Evolutionary conservation across 2,329 filamentous ascomycete species (phyloP).

Genomic region (Penicillium concentricum): DNA sequence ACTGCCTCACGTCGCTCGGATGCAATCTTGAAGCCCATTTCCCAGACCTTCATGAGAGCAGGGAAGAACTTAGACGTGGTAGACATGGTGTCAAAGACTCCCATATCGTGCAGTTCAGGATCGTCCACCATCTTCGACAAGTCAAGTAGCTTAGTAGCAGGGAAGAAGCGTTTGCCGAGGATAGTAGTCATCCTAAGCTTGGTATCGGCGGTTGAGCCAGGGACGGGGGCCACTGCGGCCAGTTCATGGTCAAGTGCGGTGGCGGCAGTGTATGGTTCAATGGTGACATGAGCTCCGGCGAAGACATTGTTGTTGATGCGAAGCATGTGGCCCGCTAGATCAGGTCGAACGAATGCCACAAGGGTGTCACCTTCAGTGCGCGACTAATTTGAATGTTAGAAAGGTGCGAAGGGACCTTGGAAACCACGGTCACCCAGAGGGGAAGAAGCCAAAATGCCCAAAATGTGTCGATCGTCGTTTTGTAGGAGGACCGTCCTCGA

Average conservation of each 20-base stretch:
- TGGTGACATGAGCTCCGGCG: constrained; percentile 60
- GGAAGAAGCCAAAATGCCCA: constrained; percentile 32
- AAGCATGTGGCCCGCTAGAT: constrained; percentile 63
- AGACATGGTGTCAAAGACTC: constrained; percentile 70
- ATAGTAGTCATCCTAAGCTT: constrained; percentile 69
- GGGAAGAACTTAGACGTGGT: constrained; percentile 86
- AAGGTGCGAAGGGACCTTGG: constrained; percentile 53
- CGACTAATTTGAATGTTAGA: constrained; percentile 69
- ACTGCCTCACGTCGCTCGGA: constrained; percentile 76
- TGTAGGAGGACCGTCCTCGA: constrained; percentile 41
- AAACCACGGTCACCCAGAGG: constrained; percentile 39
- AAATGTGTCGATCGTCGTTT: constrained; percentile 43
- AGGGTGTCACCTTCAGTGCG: constrained; percentile 67
- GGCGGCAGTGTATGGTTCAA: constrained; percentile 49
- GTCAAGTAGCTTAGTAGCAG: constrained; percentile 71
- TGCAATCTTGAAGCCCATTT: constrained; percentile 69
- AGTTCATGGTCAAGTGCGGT: constrained; percentile 22
- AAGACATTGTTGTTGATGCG: constrained; percentile 69
- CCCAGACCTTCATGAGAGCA: constrained; percentile 83
- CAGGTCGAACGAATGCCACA: constrained; percentile 64
- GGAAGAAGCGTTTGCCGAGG: constrained; percentile 71
- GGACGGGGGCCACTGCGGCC: constrained; percentile 34
- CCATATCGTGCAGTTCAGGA: constrained; percentile 67
- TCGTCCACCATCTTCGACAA: constrained; percentile 77
- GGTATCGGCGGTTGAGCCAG: constrained; percentile 56